phyloP scores from a whole-genome alignment of 2,329 filamentous ascomycete genomes.

The Botryotinia globosa region DNA sequence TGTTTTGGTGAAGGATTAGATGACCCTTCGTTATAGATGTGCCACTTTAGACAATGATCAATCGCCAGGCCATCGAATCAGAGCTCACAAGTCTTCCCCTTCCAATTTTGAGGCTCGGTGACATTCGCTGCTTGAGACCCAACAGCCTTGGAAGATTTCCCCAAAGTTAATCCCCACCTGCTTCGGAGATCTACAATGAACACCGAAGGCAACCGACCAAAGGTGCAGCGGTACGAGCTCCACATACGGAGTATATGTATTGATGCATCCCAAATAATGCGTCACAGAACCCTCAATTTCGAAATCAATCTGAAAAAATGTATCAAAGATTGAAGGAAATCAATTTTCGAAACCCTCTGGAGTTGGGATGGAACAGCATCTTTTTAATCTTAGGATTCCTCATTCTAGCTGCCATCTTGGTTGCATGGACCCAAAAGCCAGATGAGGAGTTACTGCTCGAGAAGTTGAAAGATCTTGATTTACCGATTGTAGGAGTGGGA shows the following conservation, averaged over 20 bases:
- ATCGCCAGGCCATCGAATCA: neutral
- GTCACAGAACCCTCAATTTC: neutral
- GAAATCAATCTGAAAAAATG: neutral
- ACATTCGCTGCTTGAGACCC: neutral
- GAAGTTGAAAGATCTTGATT: neutral
- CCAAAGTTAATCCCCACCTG: neutral
- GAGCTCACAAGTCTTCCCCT: neutral
- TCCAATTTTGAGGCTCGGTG: neutral
- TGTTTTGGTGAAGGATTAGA: neutral
- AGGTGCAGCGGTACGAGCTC: neutral
- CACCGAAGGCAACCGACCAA: slow-evolving; percentile 6
- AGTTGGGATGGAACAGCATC: neutral
- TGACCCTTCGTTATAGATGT: neutral
- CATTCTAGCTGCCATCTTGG: neutral
- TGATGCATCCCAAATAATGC: neutral
- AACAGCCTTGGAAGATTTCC: neutral
- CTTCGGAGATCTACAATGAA: neutral
- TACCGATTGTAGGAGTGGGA: slow-evolving; percentile 7
- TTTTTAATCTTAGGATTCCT: neutral
- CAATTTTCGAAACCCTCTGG: neutral
- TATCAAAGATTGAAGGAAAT: neutral
- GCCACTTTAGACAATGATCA: neutral
- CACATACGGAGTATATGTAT: neutral
- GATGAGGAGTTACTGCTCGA: slow-evolving; percentile 5
- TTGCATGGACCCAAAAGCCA: slow-evolving; percentile 3